Percentiles rank a stretch among this genome's conserved stretches.
Conservation (phyloP, 257 asterid genomes). For the Solanum clarkiae region DNA sequence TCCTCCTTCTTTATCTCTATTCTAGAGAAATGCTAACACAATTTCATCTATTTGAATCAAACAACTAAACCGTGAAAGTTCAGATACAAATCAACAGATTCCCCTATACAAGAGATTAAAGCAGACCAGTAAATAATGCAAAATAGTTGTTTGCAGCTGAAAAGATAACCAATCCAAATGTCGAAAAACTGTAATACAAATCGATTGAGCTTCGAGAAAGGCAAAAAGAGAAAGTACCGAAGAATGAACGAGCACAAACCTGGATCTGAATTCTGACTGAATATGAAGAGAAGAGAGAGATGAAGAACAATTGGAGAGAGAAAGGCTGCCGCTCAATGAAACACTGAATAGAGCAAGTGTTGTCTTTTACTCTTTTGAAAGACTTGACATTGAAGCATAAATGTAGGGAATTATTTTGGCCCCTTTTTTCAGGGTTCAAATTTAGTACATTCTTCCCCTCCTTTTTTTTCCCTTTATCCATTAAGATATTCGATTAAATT, state of each 20-base stretch:
- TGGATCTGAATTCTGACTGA: not conserved
- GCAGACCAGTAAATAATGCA: not conserved
- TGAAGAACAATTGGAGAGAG: not conserved
- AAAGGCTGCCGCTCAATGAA: not conserved
- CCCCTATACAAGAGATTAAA: not conserved
- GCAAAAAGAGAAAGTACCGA: not conserved
- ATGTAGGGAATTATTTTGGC: not conserved
- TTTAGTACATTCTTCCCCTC: not conserved
- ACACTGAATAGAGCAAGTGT: not conserved
- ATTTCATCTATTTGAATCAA: not conserved
- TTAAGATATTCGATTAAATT: not conserved
- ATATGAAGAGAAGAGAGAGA: not conserved
- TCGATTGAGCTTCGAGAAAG: not conserved
- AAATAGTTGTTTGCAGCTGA: not conserved
- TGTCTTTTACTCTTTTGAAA: not conserved
- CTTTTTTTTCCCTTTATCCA: fast-evolving
- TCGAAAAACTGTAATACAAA: not conserved
- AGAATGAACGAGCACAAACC: not conserved
- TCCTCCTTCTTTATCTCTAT: no score
- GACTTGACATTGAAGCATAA: not conserved
- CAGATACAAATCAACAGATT: not conserved
- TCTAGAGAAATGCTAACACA: not conserved
- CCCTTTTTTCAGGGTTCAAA: not conserved
- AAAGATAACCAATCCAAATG: not conserved
- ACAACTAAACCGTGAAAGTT: not conserved